Evolutionary conservation across 768 basidiomycete species (phyloP).

Genomic region (Lactarius deliciosus): DNA sequence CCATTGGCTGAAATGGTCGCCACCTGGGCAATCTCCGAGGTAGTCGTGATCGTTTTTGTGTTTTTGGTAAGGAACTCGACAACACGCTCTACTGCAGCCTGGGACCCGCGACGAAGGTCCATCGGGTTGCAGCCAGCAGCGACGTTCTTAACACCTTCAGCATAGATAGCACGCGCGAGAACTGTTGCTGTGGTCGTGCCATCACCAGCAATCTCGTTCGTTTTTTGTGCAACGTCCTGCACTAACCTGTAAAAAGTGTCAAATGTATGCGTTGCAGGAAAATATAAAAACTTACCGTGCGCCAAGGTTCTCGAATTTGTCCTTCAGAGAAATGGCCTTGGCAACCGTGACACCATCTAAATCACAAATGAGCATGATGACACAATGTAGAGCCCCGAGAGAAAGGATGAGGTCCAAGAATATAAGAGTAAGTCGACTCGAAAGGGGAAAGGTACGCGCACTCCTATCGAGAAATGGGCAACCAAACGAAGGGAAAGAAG

Average conservation of each 20-base stretch:
- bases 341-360: conserved; percentile 97
- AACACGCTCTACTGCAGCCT: conserved; percentile 91
- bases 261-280: neutral
- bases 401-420: neutral
- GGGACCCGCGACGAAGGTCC: conserved; percentile 98
- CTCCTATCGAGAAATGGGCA: neutral
- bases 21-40: conserved; percentile 96
- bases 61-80: conserved; percentile 86
- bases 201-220: conserved; percentile 96
- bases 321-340: conserved; percentile 89
- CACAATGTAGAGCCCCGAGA: neutral
- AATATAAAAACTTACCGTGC: conserved; percentile 69
- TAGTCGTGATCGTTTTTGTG: conserved; percentile 93
- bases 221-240: conserved; percentile 95
- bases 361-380: conserved; percentile 6
- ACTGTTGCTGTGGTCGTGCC: conserved; percentile 98
- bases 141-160: conserved; percentile 98
- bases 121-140: conserved; percentile 99
- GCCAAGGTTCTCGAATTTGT: conserved; percentile 99
- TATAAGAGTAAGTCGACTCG: neutral
- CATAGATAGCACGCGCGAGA: conserved; percentile 94
- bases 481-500: neutral
- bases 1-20: conserved; percentile 74
- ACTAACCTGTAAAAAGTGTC: conserved; percentile 59
- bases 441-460: neutral